These are phyloP conservation scores for Grosmannia huntii DNA, from an alignment of 2,329 filamentous ascomycete genomes.

Conservation along the genomic window DNA sequence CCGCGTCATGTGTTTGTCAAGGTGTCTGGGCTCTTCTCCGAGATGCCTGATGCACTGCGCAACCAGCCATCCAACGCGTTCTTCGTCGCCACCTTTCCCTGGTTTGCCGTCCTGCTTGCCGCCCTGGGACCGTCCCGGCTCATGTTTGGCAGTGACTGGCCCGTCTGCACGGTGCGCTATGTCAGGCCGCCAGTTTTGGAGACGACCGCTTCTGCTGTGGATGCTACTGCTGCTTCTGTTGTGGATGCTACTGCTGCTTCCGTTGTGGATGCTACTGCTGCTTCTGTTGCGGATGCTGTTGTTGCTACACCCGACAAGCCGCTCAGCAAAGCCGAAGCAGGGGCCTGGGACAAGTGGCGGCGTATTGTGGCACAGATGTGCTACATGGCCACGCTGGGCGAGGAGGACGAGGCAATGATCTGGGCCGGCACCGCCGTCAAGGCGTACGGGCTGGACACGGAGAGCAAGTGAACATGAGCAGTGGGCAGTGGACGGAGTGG, in stretches of 20 bases:
- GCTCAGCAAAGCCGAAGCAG: conserved; percentile 26
- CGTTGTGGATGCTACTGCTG: conserved; percentile 21
- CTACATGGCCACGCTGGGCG: conserved; percentile 44
- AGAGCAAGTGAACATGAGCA: background rate
- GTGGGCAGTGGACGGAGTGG: background rate
- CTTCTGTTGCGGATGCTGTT: conserved; percentile 23
- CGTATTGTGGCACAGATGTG: conserved; percentile 56
- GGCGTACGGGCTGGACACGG: conserved; percentile 47
- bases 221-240: conserved; percentile 18
- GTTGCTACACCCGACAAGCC: background rate
- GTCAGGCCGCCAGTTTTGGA: conserved; percentile 11
- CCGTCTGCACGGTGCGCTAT: conserved; percentile 63
- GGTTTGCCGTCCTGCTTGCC: conserved; percentile 59
- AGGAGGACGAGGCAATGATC: conserved; percentile 50
- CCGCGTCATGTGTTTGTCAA: conserved; percentile 63
- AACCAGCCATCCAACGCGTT: conserved; percentile 39
- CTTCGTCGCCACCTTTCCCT: conserved; percentile 52
- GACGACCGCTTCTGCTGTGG: conserved; percentile 10
- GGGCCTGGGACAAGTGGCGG: conserved; percentile 65
- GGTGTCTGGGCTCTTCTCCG: conserved; percentile 74
- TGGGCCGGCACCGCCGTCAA: conserved; percentile 61
- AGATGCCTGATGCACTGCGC: conserved; percentile 51
- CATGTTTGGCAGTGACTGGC: conserved; percentile 94
- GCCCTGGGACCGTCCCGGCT: conserved; percentile 59
- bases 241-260: conserved; percentile 22